These are phyloP conservation scores for Clarireedia sp. DNA, from an alignment of 2,329 filamentous ascomycete species.

Conservation along the genomic window DNA sequence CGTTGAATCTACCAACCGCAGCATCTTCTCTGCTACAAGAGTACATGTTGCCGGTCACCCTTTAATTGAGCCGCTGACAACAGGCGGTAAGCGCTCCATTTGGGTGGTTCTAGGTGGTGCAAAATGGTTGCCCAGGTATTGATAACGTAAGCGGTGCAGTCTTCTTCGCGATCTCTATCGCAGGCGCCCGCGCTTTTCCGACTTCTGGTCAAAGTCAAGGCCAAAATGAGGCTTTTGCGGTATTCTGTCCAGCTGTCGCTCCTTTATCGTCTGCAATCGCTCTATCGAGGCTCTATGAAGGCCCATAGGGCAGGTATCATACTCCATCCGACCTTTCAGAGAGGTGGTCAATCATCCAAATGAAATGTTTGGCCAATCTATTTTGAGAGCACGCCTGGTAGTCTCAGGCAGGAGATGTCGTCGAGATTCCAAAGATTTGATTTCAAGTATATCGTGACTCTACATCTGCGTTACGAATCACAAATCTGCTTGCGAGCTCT, in stretches of 20 bases:
- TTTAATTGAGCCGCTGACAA: background rate
- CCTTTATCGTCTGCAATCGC: background rate
- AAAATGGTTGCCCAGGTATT: background rate
- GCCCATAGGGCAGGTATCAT: background rate
- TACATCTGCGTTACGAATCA: background rate
- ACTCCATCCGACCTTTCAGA: background rate
- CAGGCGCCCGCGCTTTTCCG: background rate
- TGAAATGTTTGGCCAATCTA: background rate
- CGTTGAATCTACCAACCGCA: background rate
- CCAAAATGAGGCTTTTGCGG: background rate
- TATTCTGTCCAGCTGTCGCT: background rate
- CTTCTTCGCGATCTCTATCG: background rate
- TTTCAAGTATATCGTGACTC: background rate
- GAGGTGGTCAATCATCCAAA: background rate
- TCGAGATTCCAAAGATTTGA: background rate
- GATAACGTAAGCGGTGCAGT: slow-evolving; percentile 3
- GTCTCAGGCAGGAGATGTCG: background rate
- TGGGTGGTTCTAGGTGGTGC: background rate
- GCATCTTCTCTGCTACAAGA: background rate
- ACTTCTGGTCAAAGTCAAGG: background rate
- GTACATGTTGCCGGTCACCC: background rate
- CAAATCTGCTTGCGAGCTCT: too few relatives aligned
- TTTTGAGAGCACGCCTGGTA: background rate
- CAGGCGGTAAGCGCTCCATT: slow-evolving; percentile 1
- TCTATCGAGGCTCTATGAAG: background rate